Evolutionary conservation across 352 stramenopile species (phyloP).

Genomic region (Phytophthora pisi): DNA sequence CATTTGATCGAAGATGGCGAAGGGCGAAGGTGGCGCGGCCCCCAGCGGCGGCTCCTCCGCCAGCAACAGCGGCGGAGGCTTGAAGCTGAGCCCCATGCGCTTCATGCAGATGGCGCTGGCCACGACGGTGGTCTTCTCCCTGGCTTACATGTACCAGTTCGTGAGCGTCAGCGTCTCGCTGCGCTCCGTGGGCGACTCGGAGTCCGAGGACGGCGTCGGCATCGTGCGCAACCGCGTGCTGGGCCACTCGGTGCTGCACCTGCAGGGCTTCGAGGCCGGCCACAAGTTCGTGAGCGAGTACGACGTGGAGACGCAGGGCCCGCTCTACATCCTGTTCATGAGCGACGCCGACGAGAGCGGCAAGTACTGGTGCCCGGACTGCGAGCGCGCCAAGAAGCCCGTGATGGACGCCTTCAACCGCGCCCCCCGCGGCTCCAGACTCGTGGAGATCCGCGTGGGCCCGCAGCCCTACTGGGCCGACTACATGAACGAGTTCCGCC

Average conservation of each 20-base stretch:
- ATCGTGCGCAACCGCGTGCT: conserved; percentile 52
- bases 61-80: background rate
- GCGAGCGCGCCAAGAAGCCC: conserved; percentile 66
- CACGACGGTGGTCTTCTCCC: conserved; percentile 59
- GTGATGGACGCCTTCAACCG: conserved; percentile 77
- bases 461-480: conserved; percentile 64
- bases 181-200: conserved; percentile 27
- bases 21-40: conserved; percentile 6
- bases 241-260: conserved; percentile 62
- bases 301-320: conserved; percentile 63
- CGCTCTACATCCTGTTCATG: conserved; percentile 81
- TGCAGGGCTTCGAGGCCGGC: conserved; percentile 75
- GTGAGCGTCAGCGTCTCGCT: conserved; percentile 54
- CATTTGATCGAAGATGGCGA: conserved; percentile 18
- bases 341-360: conserved; percentile 66
- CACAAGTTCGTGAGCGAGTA: conserved; percentile 84
- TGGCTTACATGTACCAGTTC: conserved; percentile 81
- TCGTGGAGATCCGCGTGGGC: conserved; percentile 80
- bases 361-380: conserved; percentile 87
- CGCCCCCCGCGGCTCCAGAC: conserved; percentile 58
- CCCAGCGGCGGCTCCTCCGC: background rate
- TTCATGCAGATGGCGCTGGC: conserved; percentile 78
- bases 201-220: conserved; percentile 19
- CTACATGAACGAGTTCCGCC: conserved; percentile 80
- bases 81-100: conserved; percentile 56